Evolutionary conservation across 768 basidiomycete genomes (phyloP), one percentile per base, ranked within the genome.

Genomic region (Glaciozyma martinii): DNA sequence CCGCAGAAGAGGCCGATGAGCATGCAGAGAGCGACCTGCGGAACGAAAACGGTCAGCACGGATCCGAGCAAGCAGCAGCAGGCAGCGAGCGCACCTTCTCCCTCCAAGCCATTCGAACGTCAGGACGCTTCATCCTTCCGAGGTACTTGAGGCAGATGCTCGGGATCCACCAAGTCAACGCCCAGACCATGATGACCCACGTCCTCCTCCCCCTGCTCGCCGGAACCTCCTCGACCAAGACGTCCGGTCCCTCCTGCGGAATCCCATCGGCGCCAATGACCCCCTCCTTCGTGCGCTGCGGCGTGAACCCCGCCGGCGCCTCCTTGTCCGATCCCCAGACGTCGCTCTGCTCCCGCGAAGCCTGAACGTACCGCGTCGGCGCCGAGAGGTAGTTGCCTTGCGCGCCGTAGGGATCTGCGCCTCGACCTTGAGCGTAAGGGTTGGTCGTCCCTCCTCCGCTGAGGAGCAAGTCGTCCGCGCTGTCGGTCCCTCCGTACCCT

Each of bases 41-140:
- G 1, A 10, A 43, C 18, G 2, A 5, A 2, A 8, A 5, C 3
- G 3, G 16, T 33, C 1, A 32, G 57, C 53, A 58, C n/a, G 13
- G 19, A 21, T 2, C 8, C 25, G 30, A 13, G 5, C 23, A 29
- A 0, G 37, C 23, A 3, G 23, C 3, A 21, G 3, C 15, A 8
- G 8, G 7, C 23, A 71, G 93, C 81, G 0, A 29, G 27, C 90
- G 88, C 6, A 95, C 82, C 77, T 99, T 98, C 78, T 98, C 95
- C 62, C 94, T 80, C 95, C 95, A 99, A 3, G 95, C 95, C 76
- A 97, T 90, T 25, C 88, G 84, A 33, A 99, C 82, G 71, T 99
- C 95, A 66, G 88, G 76, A 12, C 94, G 86, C 78, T 97, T 95
- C 92, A 97, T 97, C 46, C 89, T 81, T 1, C 94, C 93, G 56